Base-by-base conservation (phyloP, 352 stramenopile species). In the Peronosclerospora sorghi region DNA sequence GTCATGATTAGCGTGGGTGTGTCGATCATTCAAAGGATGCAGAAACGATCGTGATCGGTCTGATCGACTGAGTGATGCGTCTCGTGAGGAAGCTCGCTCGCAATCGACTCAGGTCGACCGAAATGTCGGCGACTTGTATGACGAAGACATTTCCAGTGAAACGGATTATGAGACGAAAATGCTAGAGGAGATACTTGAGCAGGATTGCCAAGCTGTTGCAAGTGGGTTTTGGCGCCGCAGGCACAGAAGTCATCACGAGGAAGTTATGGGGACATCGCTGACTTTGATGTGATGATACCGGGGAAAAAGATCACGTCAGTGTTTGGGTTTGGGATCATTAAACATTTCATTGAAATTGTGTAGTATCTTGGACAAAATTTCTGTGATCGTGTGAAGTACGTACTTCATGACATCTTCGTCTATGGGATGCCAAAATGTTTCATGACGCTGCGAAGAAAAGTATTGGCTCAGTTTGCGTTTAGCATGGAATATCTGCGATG, bases 221-320 rank as follows among this genome's bases (percentile, higher is more conserved):
- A 46, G 96, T 98, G 30, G 96, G 95, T 6, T 98, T 97, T 74
- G 95, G 95, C 20, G 93, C 96, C 10, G 96, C 96, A n/a, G 95
- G 92, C 9, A 89, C 79, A 0, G 94, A 97, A 58, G 98, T 99
- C 43, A 98, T 99, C 59, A 92, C 88, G 2, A 97, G 96, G 20
- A 98, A 98, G n/a, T n/a, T 60, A 96, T 99, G 71, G 78, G 78
- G 76, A 88, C 18, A 78, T 74, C 1, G 82, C 78, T 12, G 83
- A 95, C 36, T 69, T 98, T 15, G 96, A 98, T 51, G 91, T 96
- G 35, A 97, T 98, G 77, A 93, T 98, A 48, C 94, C 95, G 1
- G 79, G 95, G 20, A 98, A 98, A 53, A 95, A 96, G 51, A 96
- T 98, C 57, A 92, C 81, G 61, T 96, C 92, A 28, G 84, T 98